A percentile compares a stretch with the other conserved stretches of the same genome.
phyloP scores from a whole-genome alignment of 2,329 filamentous ascomycete genomes.

The Colletotrichum sp. region DNA sequence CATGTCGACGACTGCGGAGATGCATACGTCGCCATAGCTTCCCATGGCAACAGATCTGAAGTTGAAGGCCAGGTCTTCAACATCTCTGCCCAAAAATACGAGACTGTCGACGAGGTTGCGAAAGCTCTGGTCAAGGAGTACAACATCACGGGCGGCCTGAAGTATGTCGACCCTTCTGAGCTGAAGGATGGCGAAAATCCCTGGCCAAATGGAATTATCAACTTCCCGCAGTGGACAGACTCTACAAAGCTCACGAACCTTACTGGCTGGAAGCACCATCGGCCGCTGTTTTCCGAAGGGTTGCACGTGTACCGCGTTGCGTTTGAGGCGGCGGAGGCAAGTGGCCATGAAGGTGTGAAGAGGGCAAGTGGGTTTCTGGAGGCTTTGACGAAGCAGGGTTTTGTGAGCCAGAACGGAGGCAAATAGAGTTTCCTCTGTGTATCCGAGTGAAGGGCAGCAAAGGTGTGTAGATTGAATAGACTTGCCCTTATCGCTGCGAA shows the following conservation, averaged over 20 bases:
- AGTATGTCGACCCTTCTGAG: constrained; percentile 25
- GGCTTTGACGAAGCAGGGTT: neutral
- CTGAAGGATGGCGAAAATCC: constrained; percentile 3
- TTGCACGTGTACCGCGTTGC: constrained; percentile 38
- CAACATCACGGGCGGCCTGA: constrained; percentile 32
- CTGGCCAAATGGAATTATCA: constrained; percentile 30
- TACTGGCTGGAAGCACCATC: constrained; percentile 43
- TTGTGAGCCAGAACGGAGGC: neutral
- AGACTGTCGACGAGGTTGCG: constrained; percentile 44
- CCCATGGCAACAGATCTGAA: constrained; percentile 30
- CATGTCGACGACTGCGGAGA: constrained; percentile 55
- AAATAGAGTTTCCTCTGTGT: neutral
- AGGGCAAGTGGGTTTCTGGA: neutral
- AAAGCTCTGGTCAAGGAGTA: constrained; percentile 44
- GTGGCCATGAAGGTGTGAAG: neutral
- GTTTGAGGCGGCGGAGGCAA: constrained; percentile 36
- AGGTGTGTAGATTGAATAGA: neutral
- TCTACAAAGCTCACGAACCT: constrained; percentile 43
- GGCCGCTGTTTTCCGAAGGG: constrained; percentile 39
- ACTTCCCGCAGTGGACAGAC: constrained; percentile 45
- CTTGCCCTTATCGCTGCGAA: neutral
- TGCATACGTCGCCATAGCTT: constrained; percentile 49
- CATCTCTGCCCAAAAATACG: constrained; percentile 47
- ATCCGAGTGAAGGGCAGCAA: neutral
- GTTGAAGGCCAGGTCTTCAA: constrained; percentile 48